Percentiles rank a stretch among this genome's conserved stretches.
phyloP scores from a whole-genome alignment of 805 yeast species.

The Dipodascus albidus region DNA sequence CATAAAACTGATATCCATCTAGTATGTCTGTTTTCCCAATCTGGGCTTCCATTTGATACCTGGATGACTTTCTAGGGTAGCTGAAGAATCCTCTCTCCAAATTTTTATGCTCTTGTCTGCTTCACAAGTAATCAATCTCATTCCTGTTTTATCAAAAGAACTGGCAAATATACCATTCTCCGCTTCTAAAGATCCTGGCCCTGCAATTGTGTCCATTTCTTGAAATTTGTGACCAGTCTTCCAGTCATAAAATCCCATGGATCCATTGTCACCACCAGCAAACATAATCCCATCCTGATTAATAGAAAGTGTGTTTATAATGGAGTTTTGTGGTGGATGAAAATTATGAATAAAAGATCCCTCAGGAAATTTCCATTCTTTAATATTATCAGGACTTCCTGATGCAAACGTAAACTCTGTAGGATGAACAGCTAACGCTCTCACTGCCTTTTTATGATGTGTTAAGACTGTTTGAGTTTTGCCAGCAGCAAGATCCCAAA shows the following conservation, averaged over 20 bases:
- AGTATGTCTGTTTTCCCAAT: slow-evolving; percentile 5
- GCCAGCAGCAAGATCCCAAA: slow-evolving; percentile 89
- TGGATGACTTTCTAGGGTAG: slow-evolving; percentile 28
- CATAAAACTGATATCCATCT: background rate
- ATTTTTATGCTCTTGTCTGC: slow-evolving; percentile 68
- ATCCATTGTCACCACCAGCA: slow-evolving; percentile 79
- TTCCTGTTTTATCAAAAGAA: slow-evolving; percentile 68
- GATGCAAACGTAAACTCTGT: slow-evolving; percentile 63
- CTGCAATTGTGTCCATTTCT: slow-evolving; percentile 36
- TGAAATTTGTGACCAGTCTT: slow-evolving; percentile 55
- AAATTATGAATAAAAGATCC: slow-evolving; percentile 59
- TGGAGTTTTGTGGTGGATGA: slow-evolving; percentile 33
- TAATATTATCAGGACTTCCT: slow-evolving; percentile 69
- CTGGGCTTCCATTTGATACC: slow-evolving; percentile 28
- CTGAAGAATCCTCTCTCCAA: slow-evolving; percentile 38
- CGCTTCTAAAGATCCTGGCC: slow-evolving; percentile 61
- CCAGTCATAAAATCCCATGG: slow-evolving; percentile 70
- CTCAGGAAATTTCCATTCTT: slow-evolving; percentile 74
- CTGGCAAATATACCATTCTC: slow-evolving; percentile 61
- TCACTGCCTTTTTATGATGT: slow-evolving; percentile 72
- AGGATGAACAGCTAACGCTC: slow-evolving; percentile 63
- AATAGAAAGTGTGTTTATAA: slow-evolving; percentile 57
- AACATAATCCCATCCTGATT: slow-evolving; percentile 58
- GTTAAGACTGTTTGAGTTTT: slow-evolving; percentile 61
- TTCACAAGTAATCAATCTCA: slow-evolving; percentile 74